Evolutionary conservation across 768 basidiomycete genomes (phyloP).

Genomic region (Boletus subparvulus): DNA sequence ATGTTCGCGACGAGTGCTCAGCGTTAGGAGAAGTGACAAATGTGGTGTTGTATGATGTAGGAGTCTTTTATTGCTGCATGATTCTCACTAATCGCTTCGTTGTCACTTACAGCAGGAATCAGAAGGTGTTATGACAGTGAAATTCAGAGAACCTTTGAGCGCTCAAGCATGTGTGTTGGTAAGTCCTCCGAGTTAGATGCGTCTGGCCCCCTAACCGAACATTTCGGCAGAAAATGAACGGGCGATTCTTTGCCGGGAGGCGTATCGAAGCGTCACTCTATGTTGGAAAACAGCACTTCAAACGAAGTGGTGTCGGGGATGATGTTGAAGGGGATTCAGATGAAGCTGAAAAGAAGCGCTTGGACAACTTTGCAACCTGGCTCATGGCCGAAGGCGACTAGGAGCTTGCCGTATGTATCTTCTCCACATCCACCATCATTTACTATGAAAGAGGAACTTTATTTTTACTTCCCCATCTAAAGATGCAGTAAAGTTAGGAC

Average conservation of each 20-base stretch:
- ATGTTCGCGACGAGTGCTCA: conserved; percentile 92
- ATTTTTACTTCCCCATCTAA: not conserved
- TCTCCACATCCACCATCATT: not conserved
- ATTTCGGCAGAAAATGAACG: conserved; percentile 81
- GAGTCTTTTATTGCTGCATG: conserved; percentile 29
- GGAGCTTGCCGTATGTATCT: conserved; percentile 5
- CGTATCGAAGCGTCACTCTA: conserved; percentile 80
- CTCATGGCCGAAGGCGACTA: conserved; percentile 78
- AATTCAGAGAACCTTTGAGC: conserved; percentile 89
- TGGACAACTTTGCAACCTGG: conserved; percentile 90
- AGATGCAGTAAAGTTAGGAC: not conserved
- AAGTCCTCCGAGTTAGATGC: conserved; percentile 29
- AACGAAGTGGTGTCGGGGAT: conserved; percentile 68
- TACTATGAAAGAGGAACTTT: not conserved
- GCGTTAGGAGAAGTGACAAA: conserved; percentile 93
- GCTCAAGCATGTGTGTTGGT: conserved; percentile 92
- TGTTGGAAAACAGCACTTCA: conserved; percentile 79
- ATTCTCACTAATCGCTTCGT: conserved; percentile 2
- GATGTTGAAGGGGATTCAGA: conserved; percentile 62
- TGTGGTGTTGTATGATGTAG: conserved; percentile 90
- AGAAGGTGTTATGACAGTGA: conserved; percentile 94
- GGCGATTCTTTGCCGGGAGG: conserved; percentile 85
- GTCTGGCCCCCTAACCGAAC: not conserved
- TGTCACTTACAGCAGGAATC: conserved; percentile 67
- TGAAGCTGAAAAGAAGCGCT: conserved; percentile 76